phyloP scores from a whole-genome alignment of 225 moss, liverwort and hornwort species.

The Straminergon stramineum region DNA sequence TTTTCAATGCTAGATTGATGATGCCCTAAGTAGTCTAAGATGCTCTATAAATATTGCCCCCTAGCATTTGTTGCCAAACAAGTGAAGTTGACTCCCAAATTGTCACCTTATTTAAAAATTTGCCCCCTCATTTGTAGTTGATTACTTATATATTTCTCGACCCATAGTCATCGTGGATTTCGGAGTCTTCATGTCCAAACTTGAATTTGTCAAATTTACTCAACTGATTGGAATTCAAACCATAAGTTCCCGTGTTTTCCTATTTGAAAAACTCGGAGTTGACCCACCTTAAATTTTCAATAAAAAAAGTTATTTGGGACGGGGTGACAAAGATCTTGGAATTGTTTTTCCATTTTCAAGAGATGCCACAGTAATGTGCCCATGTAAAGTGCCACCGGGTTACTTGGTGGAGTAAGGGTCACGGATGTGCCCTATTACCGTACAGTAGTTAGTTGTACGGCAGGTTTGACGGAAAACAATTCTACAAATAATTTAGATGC shows the following conservation, averaged over 20 bases:
- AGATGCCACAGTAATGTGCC: neutral
- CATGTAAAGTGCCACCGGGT: neutral
- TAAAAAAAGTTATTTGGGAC: neutral
- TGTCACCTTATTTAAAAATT: neutral
- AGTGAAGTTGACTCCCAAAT: neutral
- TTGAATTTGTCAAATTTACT: neutral
- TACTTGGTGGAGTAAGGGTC: too few relatives aligned
- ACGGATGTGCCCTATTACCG: neutral
- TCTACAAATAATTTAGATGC: too few relatives aligned
- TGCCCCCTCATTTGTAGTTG: neutral
- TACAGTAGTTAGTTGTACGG: too few relatives aligned
- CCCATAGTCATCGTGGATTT: fast-evolving
- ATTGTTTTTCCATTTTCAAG: neutral
- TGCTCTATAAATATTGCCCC: neutral
- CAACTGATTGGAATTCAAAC: neutral
- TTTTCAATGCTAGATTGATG: neutral
- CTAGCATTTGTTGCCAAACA: neutral
- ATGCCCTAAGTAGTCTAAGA: neutral
- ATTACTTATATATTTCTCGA: neutral
- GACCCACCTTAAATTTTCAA: neutral
- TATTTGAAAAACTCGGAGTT: neutral
- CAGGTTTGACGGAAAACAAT: too few relatives aligned
- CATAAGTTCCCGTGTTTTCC: neutral
- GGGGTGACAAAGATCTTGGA: neutral
- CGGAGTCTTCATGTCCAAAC: fast-evolving